Evolutionary conservation across 2,329 filamentous ascomycete species (phyloP).

Genomic region (Trichoderma guizhouense): DNA sequence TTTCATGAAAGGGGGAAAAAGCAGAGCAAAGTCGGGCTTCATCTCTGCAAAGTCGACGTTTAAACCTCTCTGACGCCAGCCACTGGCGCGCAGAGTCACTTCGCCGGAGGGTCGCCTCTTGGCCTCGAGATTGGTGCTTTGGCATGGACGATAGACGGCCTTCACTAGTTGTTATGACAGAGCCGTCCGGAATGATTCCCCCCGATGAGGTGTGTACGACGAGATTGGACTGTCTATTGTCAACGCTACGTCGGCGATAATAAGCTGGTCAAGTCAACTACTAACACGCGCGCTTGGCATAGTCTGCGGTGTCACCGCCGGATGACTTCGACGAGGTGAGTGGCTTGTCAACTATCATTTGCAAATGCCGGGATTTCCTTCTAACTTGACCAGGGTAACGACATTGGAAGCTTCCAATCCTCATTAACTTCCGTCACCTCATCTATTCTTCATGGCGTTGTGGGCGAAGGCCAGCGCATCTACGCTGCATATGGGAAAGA

Average conservation of each 20-base stretch:
- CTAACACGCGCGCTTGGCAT: slow-evolving; percentile 8
- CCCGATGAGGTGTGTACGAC: slow-evolving; percentile 18
- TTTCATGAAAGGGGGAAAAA: neutral
- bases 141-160: slow-evolving; percentile 5
- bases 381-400: slow-evolving; percentile 25
- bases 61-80: neutral
- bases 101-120: slow-evolving; percentile 2
- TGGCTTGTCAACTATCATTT: neutral
- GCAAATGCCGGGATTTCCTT: slow-evolving; percentile 25
- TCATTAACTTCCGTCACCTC: slow-evolving; percentile 32
- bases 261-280: neutral
- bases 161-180: slow-evolving; percentile 12
- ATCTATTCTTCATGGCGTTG: slow-evolving; percentile 26
- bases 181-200: slow-evolving; percentile 14
- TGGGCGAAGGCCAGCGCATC: slow-evolving; percentile 30
- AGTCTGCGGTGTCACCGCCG: slow-evolving; percentile 22
- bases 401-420: slow-evolving; percentile 21
- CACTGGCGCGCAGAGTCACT: neutral
- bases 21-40: neutral
- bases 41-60: neutral
- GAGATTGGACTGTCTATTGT: neutral
- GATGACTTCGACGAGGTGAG: slow-evolving; percentile 29
- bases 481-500: slow-evolving; percentile 35
- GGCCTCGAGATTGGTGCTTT: neutral
- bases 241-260: neutral